Conservation (phyloP, 768 basidiomycete genomes). For the Tricholoma furcatifolium region DNA sequence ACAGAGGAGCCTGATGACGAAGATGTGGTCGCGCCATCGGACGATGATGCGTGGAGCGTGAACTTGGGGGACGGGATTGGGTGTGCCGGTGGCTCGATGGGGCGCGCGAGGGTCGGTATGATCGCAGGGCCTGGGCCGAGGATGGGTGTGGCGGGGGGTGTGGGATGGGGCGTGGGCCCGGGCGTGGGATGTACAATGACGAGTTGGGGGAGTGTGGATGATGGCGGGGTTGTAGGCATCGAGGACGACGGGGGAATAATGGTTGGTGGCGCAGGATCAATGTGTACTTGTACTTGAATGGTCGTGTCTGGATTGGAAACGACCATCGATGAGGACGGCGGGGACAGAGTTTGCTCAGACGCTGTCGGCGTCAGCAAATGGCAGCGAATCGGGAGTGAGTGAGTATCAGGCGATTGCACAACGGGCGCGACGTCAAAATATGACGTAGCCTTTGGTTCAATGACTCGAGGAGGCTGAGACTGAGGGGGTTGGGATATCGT, state of each 20-base stretch:
- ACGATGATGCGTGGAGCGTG: too few species aligned
- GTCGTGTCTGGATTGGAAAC: not conserved
- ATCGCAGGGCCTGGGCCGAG: not conserved
- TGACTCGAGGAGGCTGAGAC: conserved; percentile 7
- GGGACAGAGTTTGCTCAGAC: conserved; percentile 13
- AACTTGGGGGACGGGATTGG: too few species aligned
- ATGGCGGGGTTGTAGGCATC: too few species aligned
- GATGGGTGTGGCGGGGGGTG: conserved; percentile 69
- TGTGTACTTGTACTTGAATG: conserved; percentile 1
- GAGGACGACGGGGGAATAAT: too few species aligned
- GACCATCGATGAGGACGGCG: not conserved
- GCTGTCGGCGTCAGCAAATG: conserved; percentile 12
- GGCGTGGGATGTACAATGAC: conserved; percentile 77
- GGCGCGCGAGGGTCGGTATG: not conserved
- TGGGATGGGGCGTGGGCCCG: conserved; percentile 74
- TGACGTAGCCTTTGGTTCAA: not conserved
- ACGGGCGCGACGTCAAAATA: not conserved
- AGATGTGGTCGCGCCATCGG: conserved; percentile 8
- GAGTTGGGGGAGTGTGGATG: conserved; percentile 45
- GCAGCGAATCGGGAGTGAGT: conserved; percentile 5
- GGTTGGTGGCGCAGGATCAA: conserved; percentile 4
- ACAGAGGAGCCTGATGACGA: conserved; percentile 7
- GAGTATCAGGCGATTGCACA: not conserved
- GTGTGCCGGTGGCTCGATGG: not conserved
- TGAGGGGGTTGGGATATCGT: conserved; percentile 12